Evolutionary conservation across 2,329 filamentous ascomycete species (phyloP), one percentile per base, ranked within the genome.

Genomic region (Ophiognomonia clavigignenti-juglandacearum): DNA sequence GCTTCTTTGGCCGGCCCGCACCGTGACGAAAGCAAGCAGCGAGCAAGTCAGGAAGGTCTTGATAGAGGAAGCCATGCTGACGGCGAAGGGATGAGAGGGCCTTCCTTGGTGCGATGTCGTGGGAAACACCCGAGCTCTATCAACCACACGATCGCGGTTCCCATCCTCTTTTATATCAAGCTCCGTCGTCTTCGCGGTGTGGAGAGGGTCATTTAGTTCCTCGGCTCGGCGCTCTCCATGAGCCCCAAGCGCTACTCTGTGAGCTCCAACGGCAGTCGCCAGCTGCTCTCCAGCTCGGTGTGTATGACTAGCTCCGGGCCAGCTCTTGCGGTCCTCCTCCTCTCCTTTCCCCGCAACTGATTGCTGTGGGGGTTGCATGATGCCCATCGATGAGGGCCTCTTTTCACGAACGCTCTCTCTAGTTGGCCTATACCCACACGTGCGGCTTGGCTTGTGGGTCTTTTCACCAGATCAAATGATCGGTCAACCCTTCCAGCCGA

Each of bases 41-140:
- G 48, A 44, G 40, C 48, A 47, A 6, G 37, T 40, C 48, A 51
- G 45, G 22, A 51, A 32, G 23, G 45, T 37, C 42, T 51, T 51
- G 40, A 39, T 19, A 18, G 47, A 39, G 6, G 48, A 45, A 23
- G 48, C 45, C 48, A 51, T 51, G 37, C 42, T 48, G 37, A 16
- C 26, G 32, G 45, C 38, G n/a, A 39, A 20, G 18, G 45, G 29
- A 22, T 13, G 36, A 29, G 36, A 14, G 14, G 42, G 19, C 2
- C 4, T 3, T 3, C 39, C 16, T 7, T 27, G n/a, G 4, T 16
- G 31, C 19, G 18, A 20, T 16, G 11, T 19, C 16, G 29, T 37
- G 18, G 35, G 8, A 20, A 6, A 2, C 39, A 31, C 23, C 14
- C 26, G 24, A 13, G 3, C 35, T 6, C 19, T 20, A 23, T 13